These are phyloP conservation scores for Leccinum fallax DNA, from an alignment of 1,284 basidiomycete species.

Conservation along the genomic window DNA sequence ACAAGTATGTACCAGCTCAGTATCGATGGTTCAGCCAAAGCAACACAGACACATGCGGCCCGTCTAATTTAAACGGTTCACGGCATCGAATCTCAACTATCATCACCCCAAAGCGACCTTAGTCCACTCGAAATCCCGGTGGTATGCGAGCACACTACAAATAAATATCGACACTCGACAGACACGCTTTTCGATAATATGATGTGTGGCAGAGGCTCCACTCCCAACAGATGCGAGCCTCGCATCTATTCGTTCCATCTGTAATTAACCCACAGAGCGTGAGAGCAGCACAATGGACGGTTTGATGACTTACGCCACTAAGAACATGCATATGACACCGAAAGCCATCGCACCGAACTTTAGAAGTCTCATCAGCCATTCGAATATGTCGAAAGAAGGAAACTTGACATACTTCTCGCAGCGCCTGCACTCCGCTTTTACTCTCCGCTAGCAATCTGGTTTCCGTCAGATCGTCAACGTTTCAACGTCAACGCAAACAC, in stretches of 20 bases:
- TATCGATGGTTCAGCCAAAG: slow-evolving; percentile 9
- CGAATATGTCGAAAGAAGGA: slow-evolving; percentile 10
- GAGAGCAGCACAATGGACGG: slow-evolving; percentile 19
- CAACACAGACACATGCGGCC: slow-evolving; percentile 15
- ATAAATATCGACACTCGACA: slow-evolving; percentile 12
- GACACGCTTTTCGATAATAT: slow-evolving; percentile 2
- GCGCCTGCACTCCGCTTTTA: slow-evolving; percentile 80
- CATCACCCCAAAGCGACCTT: neutral
- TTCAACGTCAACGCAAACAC: neutral
- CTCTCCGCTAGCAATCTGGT: slow-evolving; percentile 80
- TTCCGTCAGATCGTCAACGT: slow-evolving; percentile 17
- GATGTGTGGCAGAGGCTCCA: slow-evolving; percentile 2
- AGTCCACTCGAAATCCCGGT: neutral
- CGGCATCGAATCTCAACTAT: slow-evolving; percentile 23
- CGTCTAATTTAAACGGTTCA: slow-evolving; percentile 34
- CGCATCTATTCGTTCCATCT: slow-evolving; percentile 81
- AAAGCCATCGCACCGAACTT: slow-evolving; percentile 89
- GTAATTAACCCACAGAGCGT: slow-evolving; percentile 26
- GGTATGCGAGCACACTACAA: slow-evolving; percentile 1
- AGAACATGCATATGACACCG: slow-evolving; percentile 86
- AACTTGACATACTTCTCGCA: slow-evolving; percentile 69
- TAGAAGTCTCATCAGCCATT: slow-evolving; percentile 24
- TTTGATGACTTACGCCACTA: slow-evolving; percentile 74
- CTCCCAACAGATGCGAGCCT: slow-evolving; percentile 10
- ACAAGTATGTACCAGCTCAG: neutral